Evolutionary conservation across 129 eudicot species (phyloP), one percentile per base, ranked within the genome.

Genomic region (Escallonia rubra): DNA sequence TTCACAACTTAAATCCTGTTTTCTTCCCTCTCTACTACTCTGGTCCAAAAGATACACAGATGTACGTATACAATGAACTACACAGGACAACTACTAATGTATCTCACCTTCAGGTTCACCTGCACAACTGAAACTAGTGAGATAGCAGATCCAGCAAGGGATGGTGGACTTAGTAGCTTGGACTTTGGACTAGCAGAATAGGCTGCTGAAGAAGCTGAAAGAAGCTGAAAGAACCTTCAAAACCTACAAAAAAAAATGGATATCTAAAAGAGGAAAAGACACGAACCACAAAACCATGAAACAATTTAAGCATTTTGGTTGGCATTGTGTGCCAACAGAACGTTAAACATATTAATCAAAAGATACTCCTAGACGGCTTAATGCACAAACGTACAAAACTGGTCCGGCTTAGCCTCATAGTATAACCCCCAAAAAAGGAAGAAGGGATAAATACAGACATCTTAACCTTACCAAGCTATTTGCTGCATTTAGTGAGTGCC

Each of bases 111-210:
- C n/a, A n/a, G n/a, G n/a, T n/a, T n/a, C n/a, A 86, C 96, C 97
- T 91, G 97, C 70, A 91, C 87, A 65, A 91, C 85, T 39, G 97
- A 91, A 74, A 91, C 97, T 72, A 91, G 72, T 10, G 96, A 83
- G 64, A 92, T 79, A 11, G 87, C 68, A 66, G 95, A 83, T 70
- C 98, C 98, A 88, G 74, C 65, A 53, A 88, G 85, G 38, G 87
- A 52, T 38, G 98, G 98, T 52, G 98, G 89, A 74, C 55, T 81
- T 66, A 89, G 82, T 59, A 92, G 74, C 78, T 83, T 88, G 63
- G 85, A 77, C 43, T 73, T 80, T 5, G 89, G 96, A 59, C 82
- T 88, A 69, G 95, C 95, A 72, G 96, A 92, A 83, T 92, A 92
- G 39, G 98, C 95, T 62, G 98, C 74, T 23, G 86, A 78, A 64